Conservation (phyloP, 2,329 filamentous ascomycete species). For the Sporothrix brasiliensis region DNA sequence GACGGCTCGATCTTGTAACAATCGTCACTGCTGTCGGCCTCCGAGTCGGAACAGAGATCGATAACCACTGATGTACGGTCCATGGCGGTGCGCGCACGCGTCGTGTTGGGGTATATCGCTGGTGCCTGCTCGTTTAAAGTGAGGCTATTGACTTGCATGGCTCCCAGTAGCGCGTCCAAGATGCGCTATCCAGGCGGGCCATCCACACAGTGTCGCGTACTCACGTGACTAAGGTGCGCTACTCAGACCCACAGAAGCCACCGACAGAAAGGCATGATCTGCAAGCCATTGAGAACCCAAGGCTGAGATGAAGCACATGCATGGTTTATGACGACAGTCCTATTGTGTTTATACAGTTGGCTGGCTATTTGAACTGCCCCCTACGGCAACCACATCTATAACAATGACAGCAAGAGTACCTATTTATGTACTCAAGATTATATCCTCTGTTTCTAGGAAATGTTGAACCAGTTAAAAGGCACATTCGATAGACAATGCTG, state of each 20-base stretch:
- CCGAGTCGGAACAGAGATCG: constrained; percentile 30
- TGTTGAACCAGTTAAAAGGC: too few species aligned
- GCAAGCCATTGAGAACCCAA: too few species aligned
- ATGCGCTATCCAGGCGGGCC: not conserved
- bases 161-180: not conserved
- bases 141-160: not conserved
- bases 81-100: not conserved
- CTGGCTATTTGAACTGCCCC: too few species aligned
- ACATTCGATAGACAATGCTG: not conserved
- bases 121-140: not conserved
- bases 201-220: not conserved
- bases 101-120: not conserved
- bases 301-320: too few species aligned
- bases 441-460: too few species aligned
- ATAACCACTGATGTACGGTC: constrained; percentile 21
- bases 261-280: too few species aligned
- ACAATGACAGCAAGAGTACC: too few species aligned
- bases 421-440: not conserved
- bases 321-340: too few species aligned
- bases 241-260: too few species aligned
- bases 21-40: not conserved
- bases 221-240: constrained; percentile 18
- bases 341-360: too few species aligned
- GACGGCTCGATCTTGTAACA: not conserved
- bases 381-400: too few species aligned